Base-by-base conservation (phyloP, 108 stramenopile genomes). In the Cyclotella cryptica region DNA sequence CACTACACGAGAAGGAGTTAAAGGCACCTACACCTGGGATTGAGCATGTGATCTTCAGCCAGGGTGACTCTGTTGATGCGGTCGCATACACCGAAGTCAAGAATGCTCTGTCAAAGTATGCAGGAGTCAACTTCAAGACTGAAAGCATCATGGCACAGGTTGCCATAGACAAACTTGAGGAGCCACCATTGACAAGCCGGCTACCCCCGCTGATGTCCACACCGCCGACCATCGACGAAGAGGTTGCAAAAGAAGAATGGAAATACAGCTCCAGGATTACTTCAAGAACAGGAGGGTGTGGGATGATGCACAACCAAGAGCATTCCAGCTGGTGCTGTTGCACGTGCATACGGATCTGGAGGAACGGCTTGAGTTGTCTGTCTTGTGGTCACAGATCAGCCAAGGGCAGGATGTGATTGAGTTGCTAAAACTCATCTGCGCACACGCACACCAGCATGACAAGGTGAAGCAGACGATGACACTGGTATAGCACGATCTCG, bases 21-120 rank as follows among this genome's bases (percentile, higher is more conserved):
- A 54, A 99, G 79, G 85, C 98, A 98, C 84, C 98, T 98, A 93
- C 98, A 98, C 71, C 98, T 60, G 61, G 92, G 85, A 30, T 95
- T 89, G 26, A 97, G 96, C 92, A 98, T 97, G 77, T 98, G 99
- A 3, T 95, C 97, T 71, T 92, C 90, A 29, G 98, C 88, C 19
- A 98, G 74, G 53, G 53, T 7, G 53, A 54, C 18, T 14, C 53
- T n/a, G 53, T 19, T n/a, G 53, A 54, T n/a, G 53, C 53, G 18
- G 53, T 19, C 7, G 53, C 53, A 11, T 54, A 54, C 53, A n/a
- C 17, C 11, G 53, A 54, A 10, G 53, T 54, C n/a, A 54, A 54
- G 53, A 54, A 54, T 14, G 53, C 10, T 19, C 53, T 54, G 18
- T 14, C 53, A n/a, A 54, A 54, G 53, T n/a, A 54, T 19, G 53